A percentile compares a stretch with the other conserved stretches of the same genome.
These are phyloP conservation scores for Babesia caballi DNA, from an alignment of 169 alveolate genomes.

Conservation along the genomic window DNA sequence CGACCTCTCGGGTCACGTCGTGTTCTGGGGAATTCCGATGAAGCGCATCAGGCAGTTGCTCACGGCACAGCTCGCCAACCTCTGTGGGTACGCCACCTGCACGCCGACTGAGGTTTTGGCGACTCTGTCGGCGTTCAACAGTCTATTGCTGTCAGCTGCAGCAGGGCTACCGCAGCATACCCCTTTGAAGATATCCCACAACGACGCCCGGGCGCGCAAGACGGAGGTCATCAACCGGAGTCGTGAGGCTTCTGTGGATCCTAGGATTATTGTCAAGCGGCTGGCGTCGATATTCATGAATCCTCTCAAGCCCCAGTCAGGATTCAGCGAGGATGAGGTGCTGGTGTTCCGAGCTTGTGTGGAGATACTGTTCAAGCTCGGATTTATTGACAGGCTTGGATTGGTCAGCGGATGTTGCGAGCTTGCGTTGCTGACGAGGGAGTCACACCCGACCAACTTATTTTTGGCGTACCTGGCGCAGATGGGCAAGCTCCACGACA, in stretches of 20 bases:
- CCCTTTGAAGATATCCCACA: slow-evolving; percentile 10
- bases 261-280: slow-evolving; percentile 39
- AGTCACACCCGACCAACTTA: slow-evolving; percentile 66
- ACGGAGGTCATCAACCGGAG: slow-evolving; percentile 22
- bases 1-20: slow-evolving; percentile 86
- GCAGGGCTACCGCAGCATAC: slow-evolving; percentile 10
- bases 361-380: slow-evolving; percentile 68
- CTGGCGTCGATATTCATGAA: slow-evolving; percentile 46
- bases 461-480: slow-evolving; percentile 58
- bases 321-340: slow-evolving; percentile 12
- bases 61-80: slow-evolving; percentile 76
- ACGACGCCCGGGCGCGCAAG: slow-evolving; percentile 23
- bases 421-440: slow-evolving; percentile 63
- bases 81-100: slow-evolving; percentile 64
- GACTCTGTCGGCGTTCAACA: slow-evolving; percentile 44
- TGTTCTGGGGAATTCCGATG: slow-evolving; percentile 86
- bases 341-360: slow-evolving; percentile 38
- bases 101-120: slow-evolving; percentile 45
- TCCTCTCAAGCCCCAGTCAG: slow-evolving; percentile 24
- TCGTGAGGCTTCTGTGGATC: slow-evolving; percentile 37
- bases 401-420: slow-evolving; percentile 68
- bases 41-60: slow-evolving; percentile 76
- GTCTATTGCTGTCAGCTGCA: slow-evolving; percentile 10
- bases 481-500: slow-evolving; percentile 21
- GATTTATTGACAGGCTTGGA: slow-evolving; percentile 69